Base-by-base conservation (phyloP, 1,139 yeast genomes). In the Hanseniaspora gamundiae region DNA sequence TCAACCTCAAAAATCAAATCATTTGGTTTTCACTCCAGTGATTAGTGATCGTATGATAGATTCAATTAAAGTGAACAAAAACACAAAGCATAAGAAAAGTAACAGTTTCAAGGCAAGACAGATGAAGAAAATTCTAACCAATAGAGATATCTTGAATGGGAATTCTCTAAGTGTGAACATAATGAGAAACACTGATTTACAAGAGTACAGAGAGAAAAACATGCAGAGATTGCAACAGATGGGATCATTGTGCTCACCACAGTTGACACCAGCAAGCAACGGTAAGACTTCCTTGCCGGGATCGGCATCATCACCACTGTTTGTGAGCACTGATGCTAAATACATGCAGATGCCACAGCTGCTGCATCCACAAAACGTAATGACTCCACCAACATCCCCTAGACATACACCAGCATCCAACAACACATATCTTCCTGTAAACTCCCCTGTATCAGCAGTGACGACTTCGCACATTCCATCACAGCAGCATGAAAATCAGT, bases 61-160 rank as follows among this genome's bases (percentile, higher is more conserved):
- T 47, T 47, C 52, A 6, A 57, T 56, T 7, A 56, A 52, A 43
- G 45, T 44, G 36, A 47, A 49, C 30, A 41, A 33, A 27, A 44
- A 42, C 19, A 36, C 48, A 43, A 45, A 44, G 30, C 65, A 61
- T 45, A 60, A 56, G 45, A 61, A 61, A 42, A 57, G 62, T 3
- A 60, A 60, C 45, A 59, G 63, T 42, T 61, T 59, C 45, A 60
- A 60, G 48, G 64, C 64, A 2, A 47, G 60, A 42, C 60, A 60
- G 47, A 43, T 60, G 41, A 61, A 59, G 42, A 55, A 55, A 38
- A 45, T 61, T 42, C 47, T 60, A 38, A 54, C 53, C 31, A 52
- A 55, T 42, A 54, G 64, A 43, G 60, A 58, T 41, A 43, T 57
- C 10, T 45, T 60, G 14, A 52, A 56, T 14, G 48, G 44, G 29